A percentile compares a stretch with the other conserved stretches of the same genome.
Conservation (phyloP, 106 monocot genomes). For the Dioscorea zingiberensis region DNA sequence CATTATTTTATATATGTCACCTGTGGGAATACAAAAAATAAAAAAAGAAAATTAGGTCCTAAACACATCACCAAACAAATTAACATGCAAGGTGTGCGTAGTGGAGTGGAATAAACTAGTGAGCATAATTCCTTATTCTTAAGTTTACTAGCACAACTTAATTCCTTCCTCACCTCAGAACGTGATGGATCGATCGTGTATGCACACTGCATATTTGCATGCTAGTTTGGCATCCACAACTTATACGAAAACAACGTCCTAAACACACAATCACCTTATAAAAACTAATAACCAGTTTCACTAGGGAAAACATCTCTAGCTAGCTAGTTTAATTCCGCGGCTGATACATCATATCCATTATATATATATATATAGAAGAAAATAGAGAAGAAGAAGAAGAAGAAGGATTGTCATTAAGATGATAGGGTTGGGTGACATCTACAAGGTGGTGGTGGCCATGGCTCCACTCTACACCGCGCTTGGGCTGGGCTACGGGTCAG, state of each 20-base stretch:
- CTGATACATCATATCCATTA: not conserved
- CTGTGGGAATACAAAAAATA: not conserved
- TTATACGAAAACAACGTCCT: not conserved
- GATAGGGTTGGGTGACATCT: slow-evolving; percentile 63
- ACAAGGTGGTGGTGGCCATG: slow-evolving; percentile 78
- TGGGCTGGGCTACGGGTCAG: slow-evolving; percentile 62
- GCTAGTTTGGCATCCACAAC: not conserved
- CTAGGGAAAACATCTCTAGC: not conserved
- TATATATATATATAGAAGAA: not conserved
- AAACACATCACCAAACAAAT: not conserved
- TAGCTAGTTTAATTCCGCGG: no score
- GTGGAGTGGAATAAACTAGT: not conserved
- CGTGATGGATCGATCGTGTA: no score
- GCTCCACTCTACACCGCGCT: slow-evolving; percentile 69
- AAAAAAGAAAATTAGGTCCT: no score
- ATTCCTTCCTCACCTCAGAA: no score
- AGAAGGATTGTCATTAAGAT: slow-evolving; percentile 18
- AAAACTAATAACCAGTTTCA: not conserved
- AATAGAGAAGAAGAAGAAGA: not conserved
- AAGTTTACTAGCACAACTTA: not conserved
- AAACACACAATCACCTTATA: not conserved
- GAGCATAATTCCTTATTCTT: not conserved
- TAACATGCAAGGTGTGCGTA: not conserved
- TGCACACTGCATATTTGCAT: not conserved
- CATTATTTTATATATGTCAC: not conserved